Percentiles rank a stretch among this genome's conserved stretches.
These are phyloP conservation scores for Kodamaea kakaduensis DNA, from an alignment of 805 yeast species.

Conservation along the genomic window DNA sequence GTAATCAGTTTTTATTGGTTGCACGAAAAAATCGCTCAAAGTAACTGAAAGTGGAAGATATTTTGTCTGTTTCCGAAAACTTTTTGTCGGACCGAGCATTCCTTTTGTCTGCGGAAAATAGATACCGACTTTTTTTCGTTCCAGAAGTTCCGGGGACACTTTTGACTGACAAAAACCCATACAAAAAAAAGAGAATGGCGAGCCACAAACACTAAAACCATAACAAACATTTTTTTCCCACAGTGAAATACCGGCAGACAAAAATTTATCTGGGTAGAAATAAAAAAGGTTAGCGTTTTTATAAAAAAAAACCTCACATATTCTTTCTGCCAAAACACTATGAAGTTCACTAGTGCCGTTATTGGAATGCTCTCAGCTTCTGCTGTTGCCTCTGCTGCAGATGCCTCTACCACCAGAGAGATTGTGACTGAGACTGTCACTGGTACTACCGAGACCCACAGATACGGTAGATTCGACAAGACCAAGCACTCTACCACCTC, in stretches of 20 bases:
- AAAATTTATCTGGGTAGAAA: not conserved
- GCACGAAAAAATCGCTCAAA: constrained; percentile 4
- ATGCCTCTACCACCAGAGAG: constrained; percentile 14
- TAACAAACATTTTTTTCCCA: constrained; percentile 1
- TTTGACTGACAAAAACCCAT: no score
- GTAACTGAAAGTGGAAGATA: not conserved
- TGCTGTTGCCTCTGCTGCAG: constrained; percentile 21
- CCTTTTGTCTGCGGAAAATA: not conserved
- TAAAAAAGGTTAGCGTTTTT: not conserved
- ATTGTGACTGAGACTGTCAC: constrained; percentile 26
- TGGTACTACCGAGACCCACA: constrained; percentile 25
- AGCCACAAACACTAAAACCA: constrained; percentile 1
- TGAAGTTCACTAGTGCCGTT: constrained; percentile 44
- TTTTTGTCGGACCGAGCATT: constrained; percentile 2
- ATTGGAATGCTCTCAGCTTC: constrained; percentile 39
- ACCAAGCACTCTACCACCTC: constrained; percentile 13
- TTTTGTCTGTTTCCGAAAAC: constrained; percentile 3
- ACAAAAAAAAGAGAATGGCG: not conserved
- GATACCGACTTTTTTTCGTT: not conserved
- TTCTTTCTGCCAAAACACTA: constrained; percentile 12
- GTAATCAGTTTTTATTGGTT: not conserved
- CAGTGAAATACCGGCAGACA: not conserved
- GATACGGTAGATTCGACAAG: constrained; percentile 22
- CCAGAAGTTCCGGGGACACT: not conserved
- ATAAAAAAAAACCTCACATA: not conserved